phyloP scores from a whole-genome alignment of 1,284 basidiomycete genomes.

The Vanrija pseudolonga region DNA sequence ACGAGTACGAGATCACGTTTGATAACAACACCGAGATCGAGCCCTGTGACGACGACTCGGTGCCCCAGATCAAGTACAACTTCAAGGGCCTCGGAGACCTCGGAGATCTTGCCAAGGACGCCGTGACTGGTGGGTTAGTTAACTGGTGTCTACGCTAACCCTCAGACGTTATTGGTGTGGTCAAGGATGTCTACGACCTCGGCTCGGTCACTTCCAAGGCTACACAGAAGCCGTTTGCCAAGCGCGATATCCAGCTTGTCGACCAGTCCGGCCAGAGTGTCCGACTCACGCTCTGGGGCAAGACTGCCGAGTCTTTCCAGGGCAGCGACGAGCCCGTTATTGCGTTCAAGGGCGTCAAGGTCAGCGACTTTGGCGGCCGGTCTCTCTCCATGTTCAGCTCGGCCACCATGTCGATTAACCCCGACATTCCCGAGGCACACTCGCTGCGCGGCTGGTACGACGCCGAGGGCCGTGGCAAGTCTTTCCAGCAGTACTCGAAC shows the following conservation, averaged over 20 bases:
- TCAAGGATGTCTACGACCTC: constrained; percentile 72
- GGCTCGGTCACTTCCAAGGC: constrained; percentile 69
- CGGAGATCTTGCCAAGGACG: constrained; percentile 66
- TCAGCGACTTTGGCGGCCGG: constrained; percentile 90
- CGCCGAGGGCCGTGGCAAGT: constrained; percentile 58
- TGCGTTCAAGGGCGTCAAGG: constrained; percentile 93
- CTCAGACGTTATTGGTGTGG: constrained; percentile 73
- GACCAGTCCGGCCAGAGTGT: constrained; percentile 79
- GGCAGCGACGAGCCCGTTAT: constrained; percentile 62
- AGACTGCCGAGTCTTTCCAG: constrained; percentile 79
- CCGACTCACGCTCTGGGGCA: constrained; percentile 92
- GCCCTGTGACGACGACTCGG: constrained; percentile 66
- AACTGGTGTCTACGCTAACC: constrained; percentile 41
- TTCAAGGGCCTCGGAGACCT: constrained; percentile 70
- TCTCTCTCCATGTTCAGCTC: constrained; percentile 68
- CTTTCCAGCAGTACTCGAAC: constrained; percentile 69
- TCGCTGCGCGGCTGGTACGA: constrained; percentile 87
- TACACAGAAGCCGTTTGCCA: constrained; percentile 69
- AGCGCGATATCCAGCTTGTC: constrained; percentile 83
- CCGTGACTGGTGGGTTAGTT: constrained; percentile 24
- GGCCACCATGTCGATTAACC: constrained; percentile 74
- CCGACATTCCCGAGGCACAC: constrained; percentile 84
- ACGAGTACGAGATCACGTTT: constrained; percentile 93
- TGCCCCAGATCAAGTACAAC: constrained; percentile 78
- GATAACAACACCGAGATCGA: constrained; percentile 78